Base-by-base conservation (phyloP, 495 filamentous ascomycete species). In the Annulohypoxylon moriforme region DNA sequence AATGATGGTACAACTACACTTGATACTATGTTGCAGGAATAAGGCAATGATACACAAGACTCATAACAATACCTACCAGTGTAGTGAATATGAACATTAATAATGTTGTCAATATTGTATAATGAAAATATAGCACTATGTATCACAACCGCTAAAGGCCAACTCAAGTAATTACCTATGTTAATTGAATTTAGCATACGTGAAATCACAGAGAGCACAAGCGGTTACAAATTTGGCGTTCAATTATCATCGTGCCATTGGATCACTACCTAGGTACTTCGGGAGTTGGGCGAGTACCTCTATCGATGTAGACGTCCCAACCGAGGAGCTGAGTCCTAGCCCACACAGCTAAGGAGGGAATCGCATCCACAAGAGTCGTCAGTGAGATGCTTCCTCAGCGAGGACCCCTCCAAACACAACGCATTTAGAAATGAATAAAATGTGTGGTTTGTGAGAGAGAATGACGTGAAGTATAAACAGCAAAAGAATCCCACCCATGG, bases 201-300 rank as follows among this genome's bases (percentile, higher is more conserved):
- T 16, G 29, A 55, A 14, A 58, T 69, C 3, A 34, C 58, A 61
- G 25, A 53, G 14, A 16, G n/a, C 18, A 60, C 36, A 3, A 25
- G 24, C 52, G 4, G 11, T 14, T 44, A 44, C 6, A 53, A 2
- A 25, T 4, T 55, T 67, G 66, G 50, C 66, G 71, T 70, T 50
- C 38, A 52, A 60, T 68, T 68, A 34, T 56, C 42, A 70, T 64
- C 58, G 67, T 72, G 67, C 73, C 68, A 72, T 73, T 74, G 64
- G 64, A 75, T 70, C 64, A 72, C 73, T 76, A 77, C 71, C 75
- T 77, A 68, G 67, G 62, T 74, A 77, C 70, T 70, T 77, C 63
- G 68, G 63, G 60, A 47, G 46, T 64, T 38, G 18, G 67, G 62
- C 42, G 55, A 64, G 29, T 59, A 31, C 58, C 46, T 65, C 64